Conservation (phyloP, 495 filamentous ascomycete species). For the Chaetomium tenue region DNA sequence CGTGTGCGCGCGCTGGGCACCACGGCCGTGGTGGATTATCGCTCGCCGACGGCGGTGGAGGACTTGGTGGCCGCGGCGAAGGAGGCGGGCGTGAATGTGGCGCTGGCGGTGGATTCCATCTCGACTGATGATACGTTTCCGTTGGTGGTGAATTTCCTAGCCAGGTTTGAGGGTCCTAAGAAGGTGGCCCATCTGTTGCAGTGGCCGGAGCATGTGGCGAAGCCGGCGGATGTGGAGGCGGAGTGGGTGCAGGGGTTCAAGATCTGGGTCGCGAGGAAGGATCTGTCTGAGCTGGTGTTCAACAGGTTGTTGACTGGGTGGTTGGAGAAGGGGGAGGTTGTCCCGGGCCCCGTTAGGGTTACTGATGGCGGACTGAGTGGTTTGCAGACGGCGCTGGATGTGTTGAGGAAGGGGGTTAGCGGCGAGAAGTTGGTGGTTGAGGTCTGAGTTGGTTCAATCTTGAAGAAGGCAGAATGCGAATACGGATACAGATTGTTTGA, state of each 20-base stretch:
- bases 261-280: background rate
- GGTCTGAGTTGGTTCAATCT: slow-evolving; percentile 9
- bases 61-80: slow-evolving; percentile 38
- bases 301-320: slow-evolving; percentile 22
- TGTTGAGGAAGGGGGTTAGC: slow-evolving; percentile 35
- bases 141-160: slow-evolving; percentile 22
- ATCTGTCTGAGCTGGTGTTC: slow-evolving; percentile 8
- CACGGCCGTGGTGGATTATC: slow-evolving; percentile 34
- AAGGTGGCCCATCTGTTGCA: slow-evolving; percentile 27
- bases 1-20: slow-evolving; percentile 37
- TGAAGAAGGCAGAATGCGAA: too few relatives aligned
- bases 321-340: slow-evolving; percentile 23
- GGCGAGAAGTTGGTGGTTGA: slow-evolving; percentile 41
- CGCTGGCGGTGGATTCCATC: slow-evolving; percentile 40
- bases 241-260: slow-evolving; percentile 14
- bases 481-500: too few relatives aligned
- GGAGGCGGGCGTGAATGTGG: slow-evolving; percentile 20
- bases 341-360: slow-evolving; percentile 19
- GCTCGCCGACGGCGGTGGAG: slow-evolving; percentile 25
- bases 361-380: slow-evolving; percentile 32
- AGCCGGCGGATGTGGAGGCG: slow-evolving; percentile 1
- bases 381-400: slow-evolving; percentile 33
- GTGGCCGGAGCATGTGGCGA: slow-evolving; percentile 18
- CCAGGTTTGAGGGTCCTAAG: slow-evolving; percentile 18
- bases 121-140: slow-evolving; percentile 27